phyloP scores from a whole-genome alignment of 352 stramenopile species.

The Hyphochytrium catenoides region DNA sequence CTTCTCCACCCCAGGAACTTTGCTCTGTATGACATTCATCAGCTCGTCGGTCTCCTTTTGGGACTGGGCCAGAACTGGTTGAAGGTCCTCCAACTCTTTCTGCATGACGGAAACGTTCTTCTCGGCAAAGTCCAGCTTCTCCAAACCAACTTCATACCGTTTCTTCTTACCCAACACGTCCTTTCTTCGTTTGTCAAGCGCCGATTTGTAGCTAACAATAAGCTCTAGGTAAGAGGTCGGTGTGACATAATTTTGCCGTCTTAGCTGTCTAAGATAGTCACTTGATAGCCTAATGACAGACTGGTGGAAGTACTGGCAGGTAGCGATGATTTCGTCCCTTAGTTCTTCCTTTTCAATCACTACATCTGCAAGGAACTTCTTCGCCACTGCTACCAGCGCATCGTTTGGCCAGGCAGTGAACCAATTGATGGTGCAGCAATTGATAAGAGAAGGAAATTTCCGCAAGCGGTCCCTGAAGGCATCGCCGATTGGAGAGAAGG shows the following conservation, averaged over 20 bases:
- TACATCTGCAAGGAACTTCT: constrained; percentile 71
- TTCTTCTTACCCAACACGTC: constrained; percentile 49
- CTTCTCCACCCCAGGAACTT: constrained; percentile 63
- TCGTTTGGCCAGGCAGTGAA: constrained; percentile 82
- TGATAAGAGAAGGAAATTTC: constrained; percentile 86
- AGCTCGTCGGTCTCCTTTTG: constrained; percentile 73
- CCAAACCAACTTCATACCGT: constrained; percentile 68
- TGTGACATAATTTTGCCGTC: constrained; percentile 82
- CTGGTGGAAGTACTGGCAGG: constrained; percentile 77
- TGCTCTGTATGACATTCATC: constrained; percentile 77
- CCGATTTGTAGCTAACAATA: constrained; percentile 76
- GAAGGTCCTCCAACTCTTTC: constrained; percentile 74
- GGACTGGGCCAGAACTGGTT: constrained; percentile 70
- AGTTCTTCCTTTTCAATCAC: constrained; percentile 53
- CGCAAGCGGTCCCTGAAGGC: constrained; percentile 75
- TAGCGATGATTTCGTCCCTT: constrained; percentile 52
- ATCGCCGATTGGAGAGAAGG: constrained; percentile 78
- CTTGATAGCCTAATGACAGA: constrained; percentile 57
- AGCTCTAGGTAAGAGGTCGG: constrained; percentile 83
- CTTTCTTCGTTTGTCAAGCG: constrained; percentile 46
- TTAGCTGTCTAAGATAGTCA: constrained; percentile 47
- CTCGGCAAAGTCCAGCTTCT: constrained; percentile 79
- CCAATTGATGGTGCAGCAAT: constrained; percentile 93
- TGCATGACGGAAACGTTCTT: constrained; percentile 79
- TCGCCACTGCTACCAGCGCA: constrained; percentile 69